Percentiles rank a stretch among this genome's conserved stretches.
Conservation (phyloP, 176 grass and related monocot genomes). For the Olyra latifolia region DNA sequence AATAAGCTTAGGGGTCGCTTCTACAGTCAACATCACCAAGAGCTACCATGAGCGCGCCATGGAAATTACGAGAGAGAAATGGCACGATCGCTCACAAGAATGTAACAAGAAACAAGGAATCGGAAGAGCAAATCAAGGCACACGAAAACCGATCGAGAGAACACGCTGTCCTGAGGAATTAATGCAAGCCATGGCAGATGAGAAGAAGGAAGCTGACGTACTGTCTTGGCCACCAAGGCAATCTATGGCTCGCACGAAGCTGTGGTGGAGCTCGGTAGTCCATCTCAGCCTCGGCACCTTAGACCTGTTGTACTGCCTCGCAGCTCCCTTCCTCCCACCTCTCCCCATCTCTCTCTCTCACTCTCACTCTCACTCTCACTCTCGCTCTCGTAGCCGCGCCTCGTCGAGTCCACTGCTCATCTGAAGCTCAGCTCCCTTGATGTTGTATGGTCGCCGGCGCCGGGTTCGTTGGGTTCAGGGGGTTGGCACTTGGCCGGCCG, state of each 20-base stretch:
- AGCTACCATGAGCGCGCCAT: neutral
- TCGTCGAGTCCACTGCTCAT: neutral
- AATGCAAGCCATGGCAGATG: too few relatives aligned
- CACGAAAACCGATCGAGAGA: neutral
- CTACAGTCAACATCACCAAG: slow-evolving; percentile 29
- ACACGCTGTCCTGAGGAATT: neutral
- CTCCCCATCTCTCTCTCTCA: neutral
- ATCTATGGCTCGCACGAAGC: slow-evolving; percentile 72
- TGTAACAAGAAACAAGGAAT: neutral
- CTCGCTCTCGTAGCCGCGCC: neutral
- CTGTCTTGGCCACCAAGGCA: slow-evolving; percentile 80
- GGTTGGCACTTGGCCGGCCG: neutral
- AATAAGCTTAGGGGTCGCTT: slow-evolving; percentile 89
- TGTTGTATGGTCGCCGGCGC: neutral
- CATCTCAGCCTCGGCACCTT: slow-evolving; percentile 73
- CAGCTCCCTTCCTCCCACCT: slow-evolving; percentile 36
- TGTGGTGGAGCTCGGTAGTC: slow-evolving; percentile 81
- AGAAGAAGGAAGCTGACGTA: slow-evolving; percentile 18
- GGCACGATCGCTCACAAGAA: neutral
- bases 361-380: neutral
- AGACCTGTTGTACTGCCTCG: slow-evolving; percentile 83
- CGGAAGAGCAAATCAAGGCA: neutral
- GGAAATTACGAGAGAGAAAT: neutral
- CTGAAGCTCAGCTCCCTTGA: neutral
- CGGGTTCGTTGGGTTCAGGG: neutral